Evolutionary conservation across 2,329 filamentous ascomycete species (phyloP).

Genomic region (Ophiostoma angusticollis): DNA sequence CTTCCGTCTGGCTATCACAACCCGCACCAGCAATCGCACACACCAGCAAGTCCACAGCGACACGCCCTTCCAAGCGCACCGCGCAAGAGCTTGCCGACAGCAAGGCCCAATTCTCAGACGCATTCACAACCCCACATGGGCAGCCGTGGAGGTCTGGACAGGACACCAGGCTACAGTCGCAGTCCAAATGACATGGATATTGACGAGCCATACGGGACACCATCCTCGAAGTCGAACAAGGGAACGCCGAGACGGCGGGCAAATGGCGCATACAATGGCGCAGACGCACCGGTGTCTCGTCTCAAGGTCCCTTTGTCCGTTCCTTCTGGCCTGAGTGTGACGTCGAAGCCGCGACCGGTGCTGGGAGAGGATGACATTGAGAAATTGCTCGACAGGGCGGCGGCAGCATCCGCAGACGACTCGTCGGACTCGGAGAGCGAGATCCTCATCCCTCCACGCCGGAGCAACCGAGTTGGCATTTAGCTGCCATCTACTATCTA

Average conservation of each 20-base stretch:
- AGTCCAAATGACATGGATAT: constrained; percentile 35
- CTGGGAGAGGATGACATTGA: constrained; percentile 45
- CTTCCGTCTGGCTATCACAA: constrained; percentile 22
- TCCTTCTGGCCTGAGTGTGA: constrained; percentile 33
- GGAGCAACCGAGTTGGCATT: constrained; percentile 3
- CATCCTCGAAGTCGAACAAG: constrained; percentile 17
- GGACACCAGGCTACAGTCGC: constrained; percentile 20
- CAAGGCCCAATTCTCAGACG: constrained; percentile 21
- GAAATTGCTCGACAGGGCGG: constrained; percentile 41
- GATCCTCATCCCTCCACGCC: constrained; percentile 33
- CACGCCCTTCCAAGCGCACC: constrained; percentile 35
- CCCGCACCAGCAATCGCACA: constrained; percentile 10
- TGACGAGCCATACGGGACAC: constrained; percentile 25
- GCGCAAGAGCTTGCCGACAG: constrained; percentile 38
- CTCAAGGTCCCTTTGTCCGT: constrained; percentile 32
- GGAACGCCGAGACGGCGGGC: constrained; percentile 32
- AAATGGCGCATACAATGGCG: constrained; percentile 24
- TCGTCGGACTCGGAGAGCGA: constrained; percentile 46
- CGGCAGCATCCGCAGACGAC: constrained; percentile 32
- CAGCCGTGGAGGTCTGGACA: neutral
- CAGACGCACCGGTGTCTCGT: constrained; percentile 19
- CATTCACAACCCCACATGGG: constrained; percentile 17
- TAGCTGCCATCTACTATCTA: constrained; percentile 1
- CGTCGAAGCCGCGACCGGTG: constrained; percentile 26
- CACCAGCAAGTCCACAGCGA: constrained; percentile 19